Evolutionary conservation across 768 basidiomycete genomes (phyloP).

Genomic region (Mycena indigotica): DNA sequence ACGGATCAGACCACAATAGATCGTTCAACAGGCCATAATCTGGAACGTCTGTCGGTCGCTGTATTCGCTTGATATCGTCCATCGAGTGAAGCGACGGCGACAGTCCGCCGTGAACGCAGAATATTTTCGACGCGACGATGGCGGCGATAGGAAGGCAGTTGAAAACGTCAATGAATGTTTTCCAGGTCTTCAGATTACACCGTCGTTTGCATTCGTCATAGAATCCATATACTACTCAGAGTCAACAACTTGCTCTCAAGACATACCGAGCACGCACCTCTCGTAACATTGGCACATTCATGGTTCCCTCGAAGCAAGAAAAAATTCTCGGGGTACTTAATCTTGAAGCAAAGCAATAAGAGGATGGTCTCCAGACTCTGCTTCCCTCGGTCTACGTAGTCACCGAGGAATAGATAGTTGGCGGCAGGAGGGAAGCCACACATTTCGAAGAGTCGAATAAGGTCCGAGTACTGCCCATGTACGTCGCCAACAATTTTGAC

Average conservation of each 20-base stretch:
- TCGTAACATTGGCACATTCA: conserved; percentile 98
- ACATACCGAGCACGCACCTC: conserved; percentile 61
- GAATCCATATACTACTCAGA: conserved; percentile 87
- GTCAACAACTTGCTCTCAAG: conserved; percentile 18
- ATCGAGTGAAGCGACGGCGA: conserved; percentile 91
- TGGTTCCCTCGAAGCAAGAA: conserved; percentile 97
- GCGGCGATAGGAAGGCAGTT: conserved; percentile 98
- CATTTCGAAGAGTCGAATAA: conserved; percentile 99
- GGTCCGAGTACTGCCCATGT: conserved; percentile 98
- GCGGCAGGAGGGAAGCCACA: conserved; percentile 97
- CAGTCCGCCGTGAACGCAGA: conserved; percentile 96
- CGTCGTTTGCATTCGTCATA: conserved; percentile 99
- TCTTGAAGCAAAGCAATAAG: conserved; percentile 96
- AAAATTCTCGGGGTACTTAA: conserved; percentile 99
- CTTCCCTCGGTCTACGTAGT: conserved; percentile 98
- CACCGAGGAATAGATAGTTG: conserved; percentile 98
- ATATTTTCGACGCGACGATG: conserved; percentile 98
- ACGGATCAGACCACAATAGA: conserved; percentile 96
- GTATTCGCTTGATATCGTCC: conserved; percentile 98
- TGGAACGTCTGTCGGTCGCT: conserved; percentile 96
- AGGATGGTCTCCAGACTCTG: conserved; percentile 98
- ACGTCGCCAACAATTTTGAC: conserved; percentile 99
- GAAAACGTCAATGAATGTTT: conserved; percentile 99
- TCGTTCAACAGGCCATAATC: conserved; percentile 98
- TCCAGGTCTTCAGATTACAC: conserved; percentile 99